Evolutionary conservation across 2,329 filamentous ascomycete genomes (phyloP), one percentile per base, ranked within the genome.

Genomic region (Ilyonectria robusta): DNA sequence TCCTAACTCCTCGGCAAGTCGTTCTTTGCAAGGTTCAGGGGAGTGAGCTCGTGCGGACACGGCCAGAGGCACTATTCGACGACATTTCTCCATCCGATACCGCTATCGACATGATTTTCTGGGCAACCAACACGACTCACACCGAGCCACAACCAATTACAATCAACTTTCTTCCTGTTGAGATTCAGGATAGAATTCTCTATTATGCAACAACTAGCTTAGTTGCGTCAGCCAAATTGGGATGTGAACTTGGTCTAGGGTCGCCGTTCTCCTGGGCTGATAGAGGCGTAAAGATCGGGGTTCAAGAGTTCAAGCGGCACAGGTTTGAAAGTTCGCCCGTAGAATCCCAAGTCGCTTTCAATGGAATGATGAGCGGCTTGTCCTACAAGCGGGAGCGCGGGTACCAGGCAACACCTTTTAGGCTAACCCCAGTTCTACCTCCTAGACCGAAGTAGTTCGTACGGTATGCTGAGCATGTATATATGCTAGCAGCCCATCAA

Each of bases 31-130:
- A 57, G 23, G 54, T 57, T 4, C 0, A 21, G 2, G 31, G 66
- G 5, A 40, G 21, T 19, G 31, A 64, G 9, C 2, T 74, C 5
- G 40, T 37, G 0, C 70, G 46, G 48, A 71, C 71, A 2, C 37
- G 37, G 8, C 31, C 65, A 0, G 67, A 69, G 54, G 10, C 7
- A 23, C 60, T 75, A 2, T 75, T 73, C 6, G 40, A 19, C 26
- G 56, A 53, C 2, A n/a, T 1, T 56, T 1, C 23, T 31, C 7
- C 54, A 19, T 68, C 64, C n/a, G 56, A 67, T 21, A 50, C 60
- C 8, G 72, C 68, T 19, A 70, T 74, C 37, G 10, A 70, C 8
- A 68, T 75, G 40, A 5, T 75, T 64, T 53, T 74, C n/a, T 72
- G 62, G 68, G 65, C 68, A 54, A 40, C 59, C 2, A 65, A 62